These are phyloP conservation scores for Neurospora sp. DNA, from an alignment of 495 filamentous ascomycete genomes.

Conservation along the genomic window DNA sequence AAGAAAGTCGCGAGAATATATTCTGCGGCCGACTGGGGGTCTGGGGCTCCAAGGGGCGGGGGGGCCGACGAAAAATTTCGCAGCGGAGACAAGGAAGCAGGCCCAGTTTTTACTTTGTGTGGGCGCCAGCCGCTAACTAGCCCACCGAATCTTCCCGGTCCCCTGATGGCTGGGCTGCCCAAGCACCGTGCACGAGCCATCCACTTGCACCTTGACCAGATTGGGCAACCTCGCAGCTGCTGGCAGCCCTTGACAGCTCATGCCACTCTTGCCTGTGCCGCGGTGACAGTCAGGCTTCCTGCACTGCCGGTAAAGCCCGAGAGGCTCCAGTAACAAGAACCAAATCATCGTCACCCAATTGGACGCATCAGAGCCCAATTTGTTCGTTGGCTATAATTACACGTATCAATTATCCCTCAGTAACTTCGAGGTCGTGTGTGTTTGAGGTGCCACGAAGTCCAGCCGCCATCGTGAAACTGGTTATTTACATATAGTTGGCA, in stretches of 20 bases:
- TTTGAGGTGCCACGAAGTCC: neutral
- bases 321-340: slow-evolving; percentile 10
- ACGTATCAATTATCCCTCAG: neutral
- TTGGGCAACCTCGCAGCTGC: slow-evolving; percentile 1
- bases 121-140: neutral
- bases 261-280: neutral
- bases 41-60: slow-evolving; percentile 7
- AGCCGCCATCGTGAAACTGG: neutral
- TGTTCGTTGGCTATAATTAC: neutral
- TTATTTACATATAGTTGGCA: neutral
- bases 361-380: neutral
- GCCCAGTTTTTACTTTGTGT: slow-evolving; percentile 25
- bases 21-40: slow-evolving; percentile 29
- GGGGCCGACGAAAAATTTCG: slow-evolving; percentile 25
- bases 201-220: slow-evolving; percentile 3
- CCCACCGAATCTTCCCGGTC: slow-evolving; percentile 23
- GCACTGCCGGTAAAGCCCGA: slow-evolving; percentile 27
- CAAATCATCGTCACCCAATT: neutral
- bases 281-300: slow-evolving; percentile 12
- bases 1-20: slow-evolving; percentile 34
- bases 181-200: slow-evolving; percentile 16
- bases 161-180: slow-evolving; percentile 16
- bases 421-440: neutral
- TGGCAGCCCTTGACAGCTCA: neutral
- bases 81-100: slow-evolving; percentile 12